Percentiles rank a stretch among this genome's conserved stretches.
phyloP scores from a whole-genome alignment of 2,329 filamentous ascomycete species.

The Aplosporella prunicola region DNA sequence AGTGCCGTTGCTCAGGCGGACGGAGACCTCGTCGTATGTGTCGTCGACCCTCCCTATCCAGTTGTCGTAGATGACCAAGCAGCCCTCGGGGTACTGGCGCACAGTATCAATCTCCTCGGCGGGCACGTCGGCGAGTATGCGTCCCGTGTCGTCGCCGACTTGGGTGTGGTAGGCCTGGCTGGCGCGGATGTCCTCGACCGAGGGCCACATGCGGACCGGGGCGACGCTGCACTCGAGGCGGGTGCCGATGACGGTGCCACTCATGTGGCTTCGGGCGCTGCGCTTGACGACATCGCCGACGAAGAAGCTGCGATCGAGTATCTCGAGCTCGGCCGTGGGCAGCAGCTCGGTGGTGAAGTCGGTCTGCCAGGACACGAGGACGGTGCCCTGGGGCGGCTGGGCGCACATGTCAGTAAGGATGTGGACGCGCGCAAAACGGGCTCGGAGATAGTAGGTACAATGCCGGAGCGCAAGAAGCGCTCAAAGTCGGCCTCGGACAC shows the following conservation, averaged over 20 bases:
- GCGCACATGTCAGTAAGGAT: conserved; percentile 2
- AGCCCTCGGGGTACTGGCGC: conserved; percentile 40
- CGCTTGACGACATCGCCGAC: conserved; percentile 49
- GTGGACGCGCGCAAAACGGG: conserved; percentile 35
- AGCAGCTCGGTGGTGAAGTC: conserved; percentile 34
- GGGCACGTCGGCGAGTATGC: conserved; percentile 29
- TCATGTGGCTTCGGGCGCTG: conserved; percentile 38
- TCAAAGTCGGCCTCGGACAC: conserved; percentile 25
- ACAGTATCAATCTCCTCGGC: conserved; percentile 37
- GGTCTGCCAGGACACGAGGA: conserved; percentile 40
- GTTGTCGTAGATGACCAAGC: conserved; percentile 44
- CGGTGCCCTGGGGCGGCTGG: conserved; percentile 42
- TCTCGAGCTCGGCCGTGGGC: conserved; percentile 34
- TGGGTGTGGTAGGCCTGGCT: conserved; percentile 17
- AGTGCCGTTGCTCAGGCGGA: conserved; percentile 44
- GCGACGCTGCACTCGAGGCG: conserved; percentile 38
- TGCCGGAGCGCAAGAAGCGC: conserved; percentile 33
- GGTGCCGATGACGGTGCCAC: conserved; percentile 45
- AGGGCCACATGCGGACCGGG: conserved; percentile 17
- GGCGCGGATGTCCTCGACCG: conserved; percentile 10
- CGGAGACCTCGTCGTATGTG: conserved; percentile 39
- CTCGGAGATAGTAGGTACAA: conserved; percentile 22
- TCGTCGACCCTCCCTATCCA: conserved; percentile 48
- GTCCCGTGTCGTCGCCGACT: conserved; percentile 12
- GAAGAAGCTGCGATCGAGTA: conserved; percentile 45